A percentile compares a stretch with the other conserved stretches of the same genome.
phyloP scores from a whole-genome alignment of 208 protist species.

The Crithidia fasciculata region DNA sequence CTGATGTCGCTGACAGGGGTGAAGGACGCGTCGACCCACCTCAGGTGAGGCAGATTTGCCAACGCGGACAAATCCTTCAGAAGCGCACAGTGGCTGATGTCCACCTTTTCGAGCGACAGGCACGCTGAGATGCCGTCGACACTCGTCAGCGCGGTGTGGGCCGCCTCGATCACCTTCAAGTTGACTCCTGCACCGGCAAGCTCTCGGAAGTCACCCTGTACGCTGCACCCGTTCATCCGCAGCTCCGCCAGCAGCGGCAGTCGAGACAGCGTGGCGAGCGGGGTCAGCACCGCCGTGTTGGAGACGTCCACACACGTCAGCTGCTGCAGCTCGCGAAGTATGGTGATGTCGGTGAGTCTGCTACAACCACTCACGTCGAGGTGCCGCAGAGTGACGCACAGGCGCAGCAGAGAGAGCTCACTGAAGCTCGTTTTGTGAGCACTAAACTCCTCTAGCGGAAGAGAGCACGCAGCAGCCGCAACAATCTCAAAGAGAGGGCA shows the following conservation, averaged over 20 bases:
- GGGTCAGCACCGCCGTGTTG: not conserved
- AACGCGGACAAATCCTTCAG: not conserved
- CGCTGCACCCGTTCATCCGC: constrained; percentile 2
- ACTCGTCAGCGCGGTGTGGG: not conserved
- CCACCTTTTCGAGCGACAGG: not conserved
- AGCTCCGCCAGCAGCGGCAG: constrained; percentile 1
- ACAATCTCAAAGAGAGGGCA: not conserved
- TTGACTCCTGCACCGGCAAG: not conserved
- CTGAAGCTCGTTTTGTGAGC: not conserved
- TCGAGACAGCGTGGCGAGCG: not conserved
- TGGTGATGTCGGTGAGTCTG: not conserved
- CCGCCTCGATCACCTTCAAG: not conserved
- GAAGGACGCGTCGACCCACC: not conserved
- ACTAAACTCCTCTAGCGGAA: not conserved
- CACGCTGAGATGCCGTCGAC: not conserved
- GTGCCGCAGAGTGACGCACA: not conserved
- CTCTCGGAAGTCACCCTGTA: not conserved
- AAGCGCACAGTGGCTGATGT: not conserved
- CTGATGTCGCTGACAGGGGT: not conserved
- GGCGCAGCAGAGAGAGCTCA: not conserved
- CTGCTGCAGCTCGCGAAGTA: not conserved
- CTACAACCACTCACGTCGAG: constrained; percentile 4
- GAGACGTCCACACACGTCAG: constrained; percentile 1
- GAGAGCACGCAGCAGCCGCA: not conserved
- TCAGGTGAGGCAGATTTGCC: not conserved